phyloP scores from a whole-genome alignment of 495 filamentous ascomycete species.

The Annulohypoxylon moriforme region DNA sequence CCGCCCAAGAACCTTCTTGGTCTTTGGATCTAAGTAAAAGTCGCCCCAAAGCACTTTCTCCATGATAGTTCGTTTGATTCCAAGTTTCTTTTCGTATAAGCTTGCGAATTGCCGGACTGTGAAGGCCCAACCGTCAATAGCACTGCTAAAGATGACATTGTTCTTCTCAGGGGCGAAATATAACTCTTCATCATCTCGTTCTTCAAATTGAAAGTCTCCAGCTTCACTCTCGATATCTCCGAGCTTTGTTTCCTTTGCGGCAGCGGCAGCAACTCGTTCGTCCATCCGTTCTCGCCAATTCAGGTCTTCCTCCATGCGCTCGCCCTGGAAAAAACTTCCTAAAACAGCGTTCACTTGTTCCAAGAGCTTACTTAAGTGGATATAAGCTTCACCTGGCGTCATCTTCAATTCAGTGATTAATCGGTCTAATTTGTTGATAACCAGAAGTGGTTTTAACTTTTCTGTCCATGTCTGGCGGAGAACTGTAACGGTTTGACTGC shows the following conservation, averaged over 20 bases:
- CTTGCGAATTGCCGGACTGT: slow-evolving; percentile 93
- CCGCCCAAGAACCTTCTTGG: slow-evolving; percentile 86
- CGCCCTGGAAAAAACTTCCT: slow-evolving; percentile 96
- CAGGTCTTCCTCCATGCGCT: slow-evolving; percentile 98
- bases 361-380: slow-evolving; percentile 86
- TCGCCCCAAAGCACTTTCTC: slow-evolving; percentile 98
- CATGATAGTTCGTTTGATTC: slow-evolving; percentile 88
- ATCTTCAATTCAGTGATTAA: slow-evolving; percentile 93
- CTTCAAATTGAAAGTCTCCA: slow-evolving; percentile 78
- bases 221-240: slow-evolving; percentile 62
- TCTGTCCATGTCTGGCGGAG: slow-evolving; percentile 96
- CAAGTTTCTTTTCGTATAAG: slow-evolving; percentile 96
- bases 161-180: slow-evolving; percentile 99
- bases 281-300: slow-evolving; percentile 96
- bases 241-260: slow-evolving; percentile 60
- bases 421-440: slow-evolving; percentile 98
- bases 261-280: slow-evolving; percentile 74
- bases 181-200: slow-evolving; percentile 94
- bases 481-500: slow-evolving; percentile 97
- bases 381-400: slow-evolving; percentile 88
- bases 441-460: slow-evolving; percentile 90
- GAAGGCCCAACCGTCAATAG: slow-evolving; percentile 98
- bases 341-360: slow-evolving; percentile 98
- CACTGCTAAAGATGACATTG: slow-evolving; percentile 98
- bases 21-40: slow-evolving; percentile 96